Conservation (phyloP, 2,329 filamentous ascomycete genomes). For the Graphilbum fragrans region DNA sequence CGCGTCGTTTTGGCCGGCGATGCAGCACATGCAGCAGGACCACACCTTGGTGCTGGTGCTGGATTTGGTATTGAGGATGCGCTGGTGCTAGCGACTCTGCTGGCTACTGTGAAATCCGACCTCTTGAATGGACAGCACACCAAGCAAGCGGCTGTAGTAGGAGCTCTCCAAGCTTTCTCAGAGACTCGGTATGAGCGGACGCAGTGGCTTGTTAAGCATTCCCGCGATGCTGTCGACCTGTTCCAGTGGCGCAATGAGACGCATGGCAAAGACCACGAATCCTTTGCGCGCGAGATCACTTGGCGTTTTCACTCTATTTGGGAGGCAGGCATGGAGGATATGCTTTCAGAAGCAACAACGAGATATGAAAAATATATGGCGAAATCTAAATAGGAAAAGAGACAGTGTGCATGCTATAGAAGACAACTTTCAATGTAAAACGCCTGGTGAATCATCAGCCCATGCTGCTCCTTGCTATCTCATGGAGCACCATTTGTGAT, state of each 20-base stretch:
- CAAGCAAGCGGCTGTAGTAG: no score
- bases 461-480: no score
- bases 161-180: slow-evolving; percentile 25
- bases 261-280: slow-evolving; percentile 19
- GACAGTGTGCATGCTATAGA: no score
- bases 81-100: slow-evolving; percentile 26
- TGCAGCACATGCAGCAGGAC: slow-evolving; percentile 42
- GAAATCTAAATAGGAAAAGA: not conserved
- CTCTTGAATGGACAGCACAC: no score
- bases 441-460: no score
- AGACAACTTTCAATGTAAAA: no score
- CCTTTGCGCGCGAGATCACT: slow-evolving; percentile 24
- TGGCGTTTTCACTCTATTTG: slow-evolving; percentile 22
- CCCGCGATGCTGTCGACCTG: slow-evolving; percentile 23
- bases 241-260: slow-evolving; percentile 23
- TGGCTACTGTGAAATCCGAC: no score
- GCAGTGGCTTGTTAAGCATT: slow-evolving; percentile 29
- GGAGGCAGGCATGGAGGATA: slow-evolving; percentile 22
- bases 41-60: slow-evolving; percentile 43
- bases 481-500: no score
- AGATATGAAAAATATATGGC: not conserved
- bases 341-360: slow-evolving; percentile 15
- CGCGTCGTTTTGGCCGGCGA: slow-evolving; percentile 39
- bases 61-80: slow-evolving; percentile 44
- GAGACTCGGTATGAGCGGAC: slow-evolving; percentile 24